Evolutionary conservation across 768 basidiomycete genomes (phyloP), one percentile per base, ranked within the genome.

Genomic region (Suillus americanus): DNA sequence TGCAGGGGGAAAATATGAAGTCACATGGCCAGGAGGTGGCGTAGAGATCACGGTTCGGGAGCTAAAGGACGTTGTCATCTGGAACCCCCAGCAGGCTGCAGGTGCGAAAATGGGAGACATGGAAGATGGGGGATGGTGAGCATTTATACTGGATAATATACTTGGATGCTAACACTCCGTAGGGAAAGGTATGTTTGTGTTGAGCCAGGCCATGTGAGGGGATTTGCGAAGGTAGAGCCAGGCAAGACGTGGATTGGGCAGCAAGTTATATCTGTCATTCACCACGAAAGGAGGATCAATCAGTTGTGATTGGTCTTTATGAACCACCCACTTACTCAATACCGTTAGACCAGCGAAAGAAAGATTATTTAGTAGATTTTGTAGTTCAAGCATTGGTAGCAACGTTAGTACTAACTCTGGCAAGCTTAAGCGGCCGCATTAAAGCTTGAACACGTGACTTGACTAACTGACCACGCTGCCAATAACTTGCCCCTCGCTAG

Each of bases 141-240:
- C 75, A 61, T 28, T 30, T 48, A 25, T 37, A 3, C 14, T 61
- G 38, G 54, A 59, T 37, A 38, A 59, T 41, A 33, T 50, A 54
- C 25, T 61, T n/a, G 28, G 53, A 62, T 65, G 20, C 65, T 70
- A 28, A 70, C 23, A 28, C 8, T 10, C 8, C 1, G 1, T 64
- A 91, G 94, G 94, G 88, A 93, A 65, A 83, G 77, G 43, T 98
- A 88, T 73, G 84, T 97, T 48, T 98, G 97, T 69, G 87, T 97
- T 62, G 97, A 99, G 77, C 96, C 97, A 16, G 95, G 95, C 23
- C 83, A 83, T 74, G 95, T 94, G 4, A 79, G 85, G 51, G 90
- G 91, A 13, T 95, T 88, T 74, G 86, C 85, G 33, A 77, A 75
- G 59, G 75, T 95, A 8, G 81, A 79, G 46, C 79, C 88, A 9